Conservation (phyloP, 441 rosid genomes). For the Daphne laureola region DNA sequence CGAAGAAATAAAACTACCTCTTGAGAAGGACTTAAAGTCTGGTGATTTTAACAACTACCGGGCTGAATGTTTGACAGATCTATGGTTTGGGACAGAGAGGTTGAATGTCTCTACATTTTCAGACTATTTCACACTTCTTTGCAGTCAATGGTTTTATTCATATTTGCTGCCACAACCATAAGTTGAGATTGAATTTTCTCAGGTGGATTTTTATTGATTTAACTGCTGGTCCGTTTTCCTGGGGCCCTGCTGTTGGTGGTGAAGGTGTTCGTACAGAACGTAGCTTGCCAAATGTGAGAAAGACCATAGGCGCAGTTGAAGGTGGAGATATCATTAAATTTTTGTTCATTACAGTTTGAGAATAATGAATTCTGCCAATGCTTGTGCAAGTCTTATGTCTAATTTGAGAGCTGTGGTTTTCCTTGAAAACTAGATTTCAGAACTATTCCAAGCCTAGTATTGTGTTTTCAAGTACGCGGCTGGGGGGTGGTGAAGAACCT, state of each 20-base stretch:
- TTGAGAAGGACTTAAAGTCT: slow-evolving; percentile 59
- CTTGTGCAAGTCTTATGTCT: slow-evolving; percentile 3
- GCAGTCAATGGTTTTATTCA: too few species aligned
- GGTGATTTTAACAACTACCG: slow-evolving; percentile 69
- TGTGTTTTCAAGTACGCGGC: neutral
- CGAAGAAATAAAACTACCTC: slow-evolving; percentile 58
- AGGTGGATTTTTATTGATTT: slow-evolving; percentile 98
- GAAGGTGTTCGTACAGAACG: slow-evolving; percentile 93
- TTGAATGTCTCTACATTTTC: slow-evolving; percentile 29
- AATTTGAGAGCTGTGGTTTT: neutral
- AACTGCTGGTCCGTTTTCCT: slow-evolving; percentile 92
- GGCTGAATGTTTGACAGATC: slow-evolving; percentile 92
- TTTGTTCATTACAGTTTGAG: neutral
- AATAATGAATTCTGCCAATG: too few species aligned
- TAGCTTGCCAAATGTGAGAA: slow-evolving; percentile 90
- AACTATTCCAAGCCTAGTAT: neutral
- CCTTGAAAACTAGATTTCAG: neutral
- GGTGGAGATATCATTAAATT: slow-evolving; percentile 31
- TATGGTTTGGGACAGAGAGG: slow-evolving; percentile 97
- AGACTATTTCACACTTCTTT: too few species aligned
- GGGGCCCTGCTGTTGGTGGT: slow-evolving; percentile 99
- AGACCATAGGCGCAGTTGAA: slow-evolving; percentile 95
- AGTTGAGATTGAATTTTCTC: slow-evolving; percentile 15
- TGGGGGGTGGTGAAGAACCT: too few species aligned
- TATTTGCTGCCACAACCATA: too few species aligned